These are phyloP conservation scores for Schwanniomyces yamadae DNA, from an alignment of 805 yeast genomes.

Conservation along the genomic window DNA sequence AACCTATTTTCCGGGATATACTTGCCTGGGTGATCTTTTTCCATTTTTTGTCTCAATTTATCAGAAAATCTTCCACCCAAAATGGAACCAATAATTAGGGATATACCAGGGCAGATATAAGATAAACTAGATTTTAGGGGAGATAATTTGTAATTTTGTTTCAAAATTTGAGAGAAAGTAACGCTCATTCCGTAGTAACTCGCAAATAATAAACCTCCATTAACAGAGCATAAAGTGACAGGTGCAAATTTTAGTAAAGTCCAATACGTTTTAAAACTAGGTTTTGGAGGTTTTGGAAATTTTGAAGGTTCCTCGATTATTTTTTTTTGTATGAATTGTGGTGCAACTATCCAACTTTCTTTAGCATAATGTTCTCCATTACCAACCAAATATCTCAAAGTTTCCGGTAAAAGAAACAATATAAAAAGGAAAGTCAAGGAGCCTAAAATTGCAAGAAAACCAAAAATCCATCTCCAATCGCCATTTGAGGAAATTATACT, in stretches of 20 bases:
- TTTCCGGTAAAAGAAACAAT: slow-evolving; percentile 37
- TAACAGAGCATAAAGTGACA: slow-evolving; percentile 44
- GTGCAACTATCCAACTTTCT: slow-evolving; percentile 25
- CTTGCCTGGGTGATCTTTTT: slow-evolving; percentile 22
- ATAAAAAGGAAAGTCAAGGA: slow-evolving; percentile 21
- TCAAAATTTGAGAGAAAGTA: slow-evolving; percentile 43
- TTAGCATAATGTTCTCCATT: slow-evolving; percentile 24
- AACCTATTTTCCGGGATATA: slow-evolving; percentile 49
- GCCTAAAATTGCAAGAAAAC: slow-evolving; percentile 29
- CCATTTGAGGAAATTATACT: slow-evolving; percentile 26
- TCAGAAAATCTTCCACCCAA: slow-evolving; percentile 51
- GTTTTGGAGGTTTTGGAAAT: slow-evolving; percentile 48
- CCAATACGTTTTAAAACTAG: slow-evolving; percentile 37
- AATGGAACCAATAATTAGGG: slow-evolving; percentile 49
- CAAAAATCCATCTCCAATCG: slow-evolving; percentile 37
- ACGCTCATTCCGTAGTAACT: slow-evolving; percentile 54
- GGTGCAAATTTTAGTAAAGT: slow-evolving; percentile 41
- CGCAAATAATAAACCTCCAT: slow-evolving; percentile 52
- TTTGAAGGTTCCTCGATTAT: slow-evolving; percentile 17
- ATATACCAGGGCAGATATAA: slow-evolving; percentile 53
- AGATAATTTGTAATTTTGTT: slow-evolving; percentile 34
- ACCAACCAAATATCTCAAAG: slow-evolving; percentile 38
- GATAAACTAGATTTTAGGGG: slow-evolving; percentile 41
- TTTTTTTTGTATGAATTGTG: slow-evolving; percentile 24
- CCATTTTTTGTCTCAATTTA: slow-evolving; percentile 24